Evolutionary conservation across 768 basidiomycete genomes (phyloP).

Genomic region (Solioccasus polychromus): DNA sequence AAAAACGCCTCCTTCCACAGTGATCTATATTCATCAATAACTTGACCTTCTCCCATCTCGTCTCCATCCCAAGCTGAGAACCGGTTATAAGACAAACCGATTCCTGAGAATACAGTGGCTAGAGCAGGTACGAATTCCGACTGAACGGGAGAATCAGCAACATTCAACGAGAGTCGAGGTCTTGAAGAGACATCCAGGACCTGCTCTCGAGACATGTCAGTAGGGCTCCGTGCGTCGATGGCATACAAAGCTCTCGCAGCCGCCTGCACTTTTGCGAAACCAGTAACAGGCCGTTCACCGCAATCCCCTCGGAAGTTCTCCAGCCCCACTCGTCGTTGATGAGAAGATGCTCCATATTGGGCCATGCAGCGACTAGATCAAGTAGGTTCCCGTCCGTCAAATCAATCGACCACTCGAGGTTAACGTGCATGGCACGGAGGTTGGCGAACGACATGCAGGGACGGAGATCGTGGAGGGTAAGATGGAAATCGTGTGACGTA

Average conservation of each 20-base stretch:
- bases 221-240: conserved; percentile 13
- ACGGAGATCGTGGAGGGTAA: conserved; percentile 17
- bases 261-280: conserved; percentile 8
- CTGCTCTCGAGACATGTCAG: background rate
- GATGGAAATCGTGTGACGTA: too few relatives aligned
- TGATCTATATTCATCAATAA: too few relatives aligned
- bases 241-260: conserved; percentile 3
- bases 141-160: conserved; percentile 16
- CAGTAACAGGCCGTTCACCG: conserved; percentile 15
- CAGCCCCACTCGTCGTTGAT: conserved; percentile 23
- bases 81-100: conserved; percentile 6
- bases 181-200: background rate
- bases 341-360: conserved; percentile 11
- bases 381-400: conserved; percentile 13
- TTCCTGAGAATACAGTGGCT: conserved; percentile 19
- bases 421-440: conserved; percentile 13
- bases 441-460: conserved; percentile 14
- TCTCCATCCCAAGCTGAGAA: conserved; percentile 5
- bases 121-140: conserved; percentile 14
- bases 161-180: conserved; percentile 10
- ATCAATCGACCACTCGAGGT: conserved; percentile 8
- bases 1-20: conserved; percentile 23
- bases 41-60: conserved; percentile 3
- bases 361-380: conserved; percentile 17
- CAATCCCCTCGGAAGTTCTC: conserved; percentile 13